Evolutionary conservation across 2,329 filamentous ascomycete species (phyloP).

Genomic region (Colletotrichum spinosum): DNA sequence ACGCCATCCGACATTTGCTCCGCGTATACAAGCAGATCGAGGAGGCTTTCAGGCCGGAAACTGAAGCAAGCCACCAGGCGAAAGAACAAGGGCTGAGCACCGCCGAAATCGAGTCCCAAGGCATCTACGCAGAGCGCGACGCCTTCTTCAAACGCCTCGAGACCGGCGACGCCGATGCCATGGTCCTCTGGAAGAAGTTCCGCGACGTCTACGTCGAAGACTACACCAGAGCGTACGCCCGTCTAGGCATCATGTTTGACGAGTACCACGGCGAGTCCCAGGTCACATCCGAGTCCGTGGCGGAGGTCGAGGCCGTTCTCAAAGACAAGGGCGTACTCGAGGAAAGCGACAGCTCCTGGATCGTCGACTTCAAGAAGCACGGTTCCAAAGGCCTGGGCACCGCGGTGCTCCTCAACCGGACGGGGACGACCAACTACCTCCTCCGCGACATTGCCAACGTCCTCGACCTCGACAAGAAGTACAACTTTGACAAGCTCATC

Average conservation of each 20-base stretch:
- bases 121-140: conserved; percentile 63
- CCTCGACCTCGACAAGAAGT: conserved; percentile 68
- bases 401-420: conserved; percentile 72
- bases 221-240: conserved; percentile 69
- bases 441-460: conserved; percentile 77
- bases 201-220: conserved; percentile 68
- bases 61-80: conserved; percentile 66
- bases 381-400: conserved; percentile 75
- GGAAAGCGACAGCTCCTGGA: conserved; percentile 72
- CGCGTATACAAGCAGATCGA: conserved; percentile 79
- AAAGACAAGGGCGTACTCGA: conserved; percentile 71
- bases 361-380: conserved; percentile 78
- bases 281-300: conserved; percentile 62
- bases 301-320: conserved; percentile 68
- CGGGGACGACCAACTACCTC: conserved; percentile 74
- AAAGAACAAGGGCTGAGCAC: conserved; percentile 56
- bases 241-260: conserved; percentile 72
- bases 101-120: conserved; percentile 55
- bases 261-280: conserved; percentile 77
- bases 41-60: conserved; percentile 70
- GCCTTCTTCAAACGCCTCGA: conserved; percentile 74
- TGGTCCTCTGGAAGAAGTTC: conserved; percentile 69
- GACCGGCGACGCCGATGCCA: conserved; percentile 65
- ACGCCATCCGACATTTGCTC: conserved; percentile 79
- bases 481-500: conserved; percentile 52